Evolutionary conservation across 164 flowering plant species (phyloP).

Genomic region (Stephania yunnanensis): DNA sequence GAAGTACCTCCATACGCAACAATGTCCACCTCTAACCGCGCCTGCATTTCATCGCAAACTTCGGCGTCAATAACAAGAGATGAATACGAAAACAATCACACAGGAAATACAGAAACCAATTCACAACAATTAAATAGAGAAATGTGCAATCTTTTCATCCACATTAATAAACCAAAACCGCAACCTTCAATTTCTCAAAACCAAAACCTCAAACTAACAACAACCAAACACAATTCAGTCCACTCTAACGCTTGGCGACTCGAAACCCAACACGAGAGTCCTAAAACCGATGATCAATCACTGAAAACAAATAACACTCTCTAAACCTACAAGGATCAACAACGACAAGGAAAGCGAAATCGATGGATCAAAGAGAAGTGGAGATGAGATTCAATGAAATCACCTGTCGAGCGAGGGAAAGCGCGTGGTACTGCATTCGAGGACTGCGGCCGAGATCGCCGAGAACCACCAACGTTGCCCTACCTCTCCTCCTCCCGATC

Average conservation of each 20-base stretch:
- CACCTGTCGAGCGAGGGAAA: slow-evolving; percentile 87
- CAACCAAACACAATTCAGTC: too few relatives aligned
- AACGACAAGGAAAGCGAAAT: not conserved
- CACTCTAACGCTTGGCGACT: not conserved
- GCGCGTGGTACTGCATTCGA: slow-evolving; percentile 96
- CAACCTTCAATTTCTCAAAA: not conserved
- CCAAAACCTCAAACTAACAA: too few relatives aligned
- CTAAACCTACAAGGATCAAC: not conserved
- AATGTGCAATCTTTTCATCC: not conserved
- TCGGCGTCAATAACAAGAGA: not conserved
- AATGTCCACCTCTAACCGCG: slow-evolving; percentile 70
- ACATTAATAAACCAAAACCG: not conserved
- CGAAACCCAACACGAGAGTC: not conserved
- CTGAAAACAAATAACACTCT: not conserved
- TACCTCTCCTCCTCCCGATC: slow-evolving; percentile 44
- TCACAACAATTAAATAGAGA: too few relatives aligned
- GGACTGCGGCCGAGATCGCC: slow-evolving; percentile 98
- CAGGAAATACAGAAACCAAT: not conserved
- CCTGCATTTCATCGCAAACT: slow-evolving; percentile 37
- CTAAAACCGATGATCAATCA: not conserved
- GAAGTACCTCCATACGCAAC: slow-evolving; percentile 88
- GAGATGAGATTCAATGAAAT: not conserved
- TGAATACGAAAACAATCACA: not conserved
- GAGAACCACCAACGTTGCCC: slow-evolving; percentile 84
- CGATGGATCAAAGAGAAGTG: not conserved